A percentile compares a stretch with the other conserved stretches of the same genome.
phyloP scores from a whole-genome alignment of 176 grass and related monocot genomes.

The Aechmea fasciata region DNA sequence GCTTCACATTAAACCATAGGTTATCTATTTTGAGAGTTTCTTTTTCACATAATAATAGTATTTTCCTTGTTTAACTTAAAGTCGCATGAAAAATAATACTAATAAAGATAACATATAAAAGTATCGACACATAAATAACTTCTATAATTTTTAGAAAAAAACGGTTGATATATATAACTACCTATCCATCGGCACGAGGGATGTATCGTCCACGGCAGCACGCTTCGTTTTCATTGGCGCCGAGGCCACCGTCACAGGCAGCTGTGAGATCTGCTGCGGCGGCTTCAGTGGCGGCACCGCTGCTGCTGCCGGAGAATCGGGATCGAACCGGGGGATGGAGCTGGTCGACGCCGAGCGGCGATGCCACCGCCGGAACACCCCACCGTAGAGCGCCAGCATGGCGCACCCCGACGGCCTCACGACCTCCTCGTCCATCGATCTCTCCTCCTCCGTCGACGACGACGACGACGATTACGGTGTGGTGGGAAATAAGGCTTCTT shows the following conservation, averaged over 20 bases:
- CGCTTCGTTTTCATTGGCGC: not conserved
- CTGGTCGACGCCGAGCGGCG: slow-evolving; percentile 48
- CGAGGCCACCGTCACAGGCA: not conserved
- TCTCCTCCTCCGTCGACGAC: no score
- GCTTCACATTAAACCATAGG: no score
- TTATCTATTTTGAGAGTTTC: no score
- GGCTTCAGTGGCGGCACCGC: slow-evolving; percentile 4
- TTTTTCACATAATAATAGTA: no score
- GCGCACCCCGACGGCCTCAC: slow-evolving; percentile 57
- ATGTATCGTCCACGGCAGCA: not conserved
- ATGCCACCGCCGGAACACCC: slow-evolving; percentile 51
- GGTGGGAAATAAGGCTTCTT: no score
- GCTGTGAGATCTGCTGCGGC: not conserved
- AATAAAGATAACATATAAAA: no score
- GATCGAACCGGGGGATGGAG: slow-evolving; percentile 39
- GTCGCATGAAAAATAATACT: no score
- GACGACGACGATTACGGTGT: not conserved
- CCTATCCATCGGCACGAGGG: slow-evolving; percentile 9
- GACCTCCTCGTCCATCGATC: slow-evolving; percentile 14
- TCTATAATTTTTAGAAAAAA: no score
- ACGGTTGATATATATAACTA: no score
- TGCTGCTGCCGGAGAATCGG: not conserved
- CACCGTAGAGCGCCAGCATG: slow-evolving; percentile 54
- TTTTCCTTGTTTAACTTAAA: no score
- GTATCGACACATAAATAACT: no score